Evolutionary conservation across 345 rosid species (phyloP).

Genomic region (Salix koriyanagi): DNA sequence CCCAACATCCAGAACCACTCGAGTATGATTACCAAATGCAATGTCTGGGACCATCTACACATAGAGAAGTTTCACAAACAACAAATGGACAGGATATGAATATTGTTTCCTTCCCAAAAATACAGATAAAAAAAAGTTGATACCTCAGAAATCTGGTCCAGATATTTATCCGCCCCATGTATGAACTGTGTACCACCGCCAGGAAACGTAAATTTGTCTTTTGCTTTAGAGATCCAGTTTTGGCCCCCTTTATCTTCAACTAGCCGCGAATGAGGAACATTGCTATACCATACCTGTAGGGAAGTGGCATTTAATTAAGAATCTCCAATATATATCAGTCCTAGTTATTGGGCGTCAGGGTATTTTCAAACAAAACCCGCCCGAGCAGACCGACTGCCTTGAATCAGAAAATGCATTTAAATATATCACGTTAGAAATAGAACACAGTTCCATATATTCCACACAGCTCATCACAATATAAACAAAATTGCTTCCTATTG

Average conservation of each 20-base stretch:
- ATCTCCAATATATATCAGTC: neutral
- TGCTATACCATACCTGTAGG: slow-evolving; percentile 74
- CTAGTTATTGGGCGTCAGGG: neutral
- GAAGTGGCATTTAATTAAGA: slow-evolving; percentile 12
- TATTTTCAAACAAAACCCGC: neutral
- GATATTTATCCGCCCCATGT: slow-evolving; percentile 87
- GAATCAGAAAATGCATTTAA: neutral
- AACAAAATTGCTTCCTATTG: neutral
- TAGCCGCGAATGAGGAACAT: slow-evolving; percentile 79
- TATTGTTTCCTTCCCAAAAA: neutral
- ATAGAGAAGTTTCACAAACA: slow-evolving; percentile 9
- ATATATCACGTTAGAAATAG: neutral
- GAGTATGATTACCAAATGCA: slow-evolving; percentile 63
- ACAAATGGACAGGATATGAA: slow-evolving; percentile 8
- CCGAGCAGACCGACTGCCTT: neutral
- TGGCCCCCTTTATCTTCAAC: slow-evolving; percentile 98
- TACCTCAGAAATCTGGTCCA: slow-evolving; percentile 84
- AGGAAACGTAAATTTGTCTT: slow-evolving; percentile 86
- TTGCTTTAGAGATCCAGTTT: slow-evolving; percentile 73
- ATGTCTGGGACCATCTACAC: slow-evolving; percentile 79
- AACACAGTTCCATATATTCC: neutral
- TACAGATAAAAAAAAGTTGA: neutral
- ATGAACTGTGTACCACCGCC: slow-evolving; percentile 99
- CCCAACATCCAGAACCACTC: slow-evolving; percentile 83
- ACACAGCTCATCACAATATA: neutral